These are phyloP conservation scores for Punica granatum DNA, from an alignment of 345 rosid species.

Conservation along the genomic window DNA sequence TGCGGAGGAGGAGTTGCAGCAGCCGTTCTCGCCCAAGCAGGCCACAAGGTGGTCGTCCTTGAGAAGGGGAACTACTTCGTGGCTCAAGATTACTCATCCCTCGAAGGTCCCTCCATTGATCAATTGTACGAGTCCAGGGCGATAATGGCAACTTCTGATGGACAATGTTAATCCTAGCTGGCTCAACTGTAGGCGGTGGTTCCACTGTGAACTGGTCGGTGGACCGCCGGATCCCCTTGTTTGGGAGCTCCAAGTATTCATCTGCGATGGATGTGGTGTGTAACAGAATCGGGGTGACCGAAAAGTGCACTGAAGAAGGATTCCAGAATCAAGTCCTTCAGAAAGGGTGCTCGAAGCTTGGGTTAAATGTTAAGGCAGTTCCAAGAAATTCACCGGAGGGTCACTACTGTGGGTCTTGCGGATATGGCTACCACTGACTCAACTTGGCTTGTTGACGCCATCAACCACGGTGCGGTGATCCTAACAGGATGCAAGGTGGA, in stretches of 20 bases:
- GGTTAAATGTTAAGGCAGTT: slow-evolving; percentile 2
- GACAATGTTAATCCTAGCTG: slow-evolving; percentile 8
- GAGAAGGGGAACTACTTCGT: slow-evolving; percentile 17
- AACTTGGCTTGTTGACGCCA: slow-evolving; percentile 14
- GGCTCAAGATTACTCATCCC: slow-evolving; percentile 8
- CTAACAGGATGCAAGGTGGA: slow-evolving; percentile 9
- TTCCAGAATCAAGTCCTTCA: slow-evolving; percentile 14
- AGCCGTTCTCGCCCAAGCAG: slow-evolving; percentile 5
- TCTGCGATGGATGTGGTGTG: slow-evolving; percentile 11
- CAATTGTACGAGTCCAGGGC: slow-evolving; percentile 9
- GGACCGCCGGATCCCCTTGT: slow-evolving; percentile 1
- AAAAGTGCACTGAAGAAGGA: slow-evolving; percentile 9
- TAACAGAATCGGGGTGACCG: slow-evolving; percentile 10
- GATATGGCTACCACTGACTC: slow-evolving; percentile 13
- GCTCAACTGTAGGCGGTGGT: slow-evolving; percentile 14
- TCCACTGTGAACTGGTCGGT: slow-evolving; percentile 11
- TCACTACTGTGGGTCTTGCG: slow-evolving; percentile 13
- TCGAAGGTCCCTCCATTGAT: slow-evolving; percentile 14
- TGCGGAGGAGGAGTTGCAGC: slow-evolving; percentile 15
- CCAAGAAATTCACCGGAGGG: slow-evolving; percentile 9
- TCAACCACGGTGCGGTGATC: slow-evolving; percentile 13
- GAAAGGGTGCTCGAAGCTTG: slow-evolving; percentile 12
- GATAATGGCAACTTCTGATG: slow-evolving; percentile 4
- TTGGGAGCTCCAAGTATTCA: slow-evolving; percentile 2
- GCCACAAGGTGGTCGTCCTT: slow-evolving; percentile 12